A percentile compares a stretch with the other conserved stretches of the same genome.
These are phyloP conservation scores for Candida tallmaniae DNA, from an alignment of 805 yeast species.

Conservation along the genomic window DNA sequence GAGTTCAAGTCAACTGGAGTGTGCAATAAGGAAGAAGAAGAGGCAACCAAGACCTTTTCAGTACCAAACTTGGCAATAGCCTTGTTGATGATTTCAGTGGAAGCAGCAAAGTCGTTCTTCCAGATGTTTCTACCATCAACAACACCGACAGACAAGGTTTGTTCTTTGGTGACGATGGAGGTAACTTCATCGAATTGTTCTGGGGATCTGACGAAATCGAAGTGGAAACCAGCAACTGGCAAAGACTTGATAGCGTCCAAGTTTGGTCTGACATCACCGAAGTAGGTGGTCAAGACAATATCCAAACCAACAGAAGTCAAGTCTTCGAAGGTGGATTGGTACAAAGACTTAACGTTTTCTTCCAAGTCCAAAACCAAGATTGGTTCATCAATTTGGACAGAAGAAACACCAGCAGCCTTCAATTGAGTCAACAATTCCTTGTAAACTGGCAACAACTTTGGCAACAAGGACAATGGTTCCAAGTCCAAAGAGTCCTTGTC, in stretches of 20 bases:
- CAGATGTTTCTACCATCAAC: conserved; percentile 99
- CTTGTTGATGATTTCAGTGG: conserved; percentile 73
- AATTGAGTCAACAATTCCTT: conserved; percentile 83
- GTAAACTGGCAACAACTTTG: conserved; percentile 90
- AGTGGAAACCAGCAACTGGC: conserved; percentile 94
- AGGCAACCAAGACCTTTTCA: conserved; percentile 83
- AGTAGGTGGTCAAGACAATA: conserved; percentile 83
- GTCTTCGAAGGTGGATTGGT: conserved; percentile 80
- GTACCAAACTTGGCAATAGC: conserved; percentile 84
- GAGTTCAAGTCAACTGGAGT: conserved; percentile 94
- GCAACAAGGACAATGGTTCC: conserved; percentile 86
- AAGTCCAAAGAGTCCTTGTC: conserved; percentile 96
- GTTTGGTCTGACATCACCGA: conserved; percentile 99
- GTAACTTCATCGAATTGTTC: conserved; percentile 88
- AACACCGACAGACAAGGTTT: conserved; percentile 91
- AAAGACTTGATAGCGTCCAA: conserved; percentile 79
- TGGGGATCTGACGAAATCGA: conserved; percentile 93
- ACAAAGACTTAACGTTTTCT: conserved; percentile 76
- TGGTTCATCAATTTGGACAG: conserved; percentile 98
- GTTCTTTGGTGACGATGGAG: conserved; percentile 60
- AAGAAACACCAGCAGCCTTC: conserved; percentile 89
- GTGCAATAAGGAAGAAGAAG: conserved; percentile 96
- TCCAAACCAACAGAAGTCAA: conserved; percentile 62
- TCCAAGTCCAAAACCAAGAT: conserved; percentile 90
- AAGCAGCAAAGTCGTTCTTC: conserved; percentile 92